phyloP scores from a whole-genome alignment of 1,139 yeast genomes.

The Debaryomycetaceae sp. region DNA sequence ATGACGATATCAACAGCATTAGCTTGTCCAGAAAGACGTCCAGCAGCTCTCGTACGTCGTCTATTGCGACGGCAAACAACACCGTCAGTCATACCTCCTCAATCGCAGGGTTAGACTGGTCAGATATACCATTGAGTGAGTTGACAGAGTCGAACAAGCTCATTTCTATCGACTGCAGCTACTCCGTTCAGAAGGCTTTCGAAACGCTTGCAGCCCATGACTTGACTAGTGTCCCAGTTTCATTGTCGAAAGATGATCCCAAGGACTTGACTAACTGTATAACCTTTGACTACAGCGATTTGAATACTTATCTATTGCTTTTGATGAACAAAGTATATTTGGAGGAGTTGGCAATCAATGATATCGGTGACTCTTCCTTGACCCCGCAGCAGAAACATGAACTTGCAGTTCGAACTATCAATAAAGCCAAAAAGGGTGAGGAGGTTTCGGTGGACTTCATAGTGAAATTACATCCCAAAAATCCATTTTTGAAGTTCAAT shows the following conservation, averaged over 20 bases:
- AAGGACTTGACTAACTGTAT: conserved; percentile 58
- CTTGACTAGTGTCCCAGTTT: conserved; percentile 82
- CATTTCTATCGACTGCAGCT: conserved; percentile 56
- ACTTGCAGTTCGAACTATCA: conserved; percentile 27
- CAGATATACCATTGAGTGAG: conserved; percentile 64
- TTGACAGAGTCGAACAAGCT: conserved; percentile 77
- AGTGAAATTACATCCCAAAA: conserved; percentile 75
- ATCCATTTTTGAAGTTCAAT: conserved; percentile 74
- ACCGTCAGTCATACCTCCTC: conserved; percentile 8
- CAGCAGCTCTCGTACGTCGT: conserved; percentile 30
- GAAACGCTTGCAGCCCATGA: conserved; percentile 68
- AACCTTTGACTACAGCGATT: conserved; percentile 88
- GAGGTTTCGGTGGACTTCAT: conserved; percentile 81
- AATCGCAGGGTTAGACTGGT: conserved; percentile 57
- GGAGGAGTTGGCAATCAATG: conserved; percentile 30
- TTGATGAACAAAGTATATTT: conserved; percentile 64
- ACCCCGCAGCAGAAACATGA: conserved; percentile 23
- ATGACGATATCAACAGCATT: conserved; percentile 34
- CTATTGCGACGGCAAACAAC: conserved; percentile 8
- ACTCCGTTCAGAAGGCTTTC: conserved; percentile 84
- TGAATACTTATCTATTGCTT: conserved; percentile 75
- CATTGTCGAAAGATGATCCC: conserved; percentile 32
- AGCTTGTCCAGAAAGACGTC: conserved; percentile 46
- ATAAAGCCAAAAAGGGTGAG: conserved; percentile 58
- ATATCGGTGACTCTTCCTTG: conserved; percentile 15